Conservation (phyloP, 768 basidiomycete genomes). For the Russula sp. region DNA sequence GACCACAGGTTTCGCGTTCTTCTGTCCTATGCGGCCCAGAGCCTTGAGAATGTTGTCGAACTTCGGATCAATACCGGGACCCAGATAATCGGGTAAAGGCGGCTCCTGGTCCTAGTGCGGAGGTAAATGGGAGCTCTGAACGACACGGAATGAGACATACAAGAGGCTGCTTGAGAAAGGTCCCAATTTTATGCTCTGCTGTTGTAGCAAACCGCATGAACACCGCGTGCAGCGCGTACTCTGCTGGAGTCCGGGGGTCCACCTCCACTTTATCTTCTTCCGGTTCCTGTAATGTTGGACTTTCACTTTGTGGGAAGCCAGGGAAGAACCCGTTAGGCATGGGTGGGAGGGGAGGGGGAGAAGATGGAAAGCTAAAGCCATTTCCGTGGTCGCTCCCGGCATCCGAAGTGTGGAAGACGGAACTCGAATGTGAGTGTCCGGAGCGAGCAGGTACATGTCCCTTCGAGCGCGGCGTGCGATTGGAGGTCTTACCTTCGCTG, state of each 20-base stretch:
- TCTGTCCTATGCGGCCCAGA: slow-evolving; percentile 79
- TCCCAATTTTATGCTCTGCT: slow-evolving; percentile 75
- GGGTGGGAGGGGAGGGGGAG: slow-evolving; percentile 75
- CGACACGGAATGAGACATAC: slow-evolving; percentile 38
- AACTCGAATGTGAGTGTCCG: slow-evolving; percentile 72
- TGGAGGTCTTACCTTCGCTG: slow-evolving; percentile 36
- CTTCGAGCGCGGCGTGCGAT: slow-evolving; percentile 41
- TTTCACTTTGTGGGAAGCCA: slow-evolving; percentile 39
- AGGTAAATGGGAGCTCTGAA: not conserved
- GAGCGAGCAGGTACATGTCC: slow-evolving; percentile 63
- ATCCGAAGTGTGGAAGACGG: slow-evolving; percentile 65
- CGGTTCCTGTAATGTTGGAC: slow-evolving; percentile 37
- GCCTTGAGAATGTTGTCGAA: slow-evolving; percentile 85
- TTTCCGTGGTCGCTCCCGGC: slow-evolving; percentile 63
- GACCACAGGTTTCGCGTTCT: slow-evolving; percentile 75
- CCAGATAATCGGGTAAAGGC: slow-evolving; percentile 60
- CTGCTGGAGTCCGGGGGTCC: slow-evolving; percentile 77
- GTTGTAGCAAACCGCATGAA: slow-evolving; percentile 80
- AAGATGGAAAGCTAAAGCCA: slow-evolving; percentile 35
- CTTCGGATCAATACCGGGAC: slow-evolving; percentile 62
- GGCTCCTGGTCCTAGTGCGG: slow-evolving; percentile 58
- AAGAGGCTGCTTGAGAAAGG: slow-evolving; percentile 59
- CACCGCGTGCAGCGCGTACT: slow-evolving; percentile 83
- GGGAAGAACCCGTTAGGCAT: slow-evolving; percentile 56
- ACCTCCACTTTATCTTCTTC: slow-evolving; percentile 63